phyloP scores from a whole-genome alignment of 2,329 filamentous ascomycete species.

The Fusarium sublunatum region DNA sequence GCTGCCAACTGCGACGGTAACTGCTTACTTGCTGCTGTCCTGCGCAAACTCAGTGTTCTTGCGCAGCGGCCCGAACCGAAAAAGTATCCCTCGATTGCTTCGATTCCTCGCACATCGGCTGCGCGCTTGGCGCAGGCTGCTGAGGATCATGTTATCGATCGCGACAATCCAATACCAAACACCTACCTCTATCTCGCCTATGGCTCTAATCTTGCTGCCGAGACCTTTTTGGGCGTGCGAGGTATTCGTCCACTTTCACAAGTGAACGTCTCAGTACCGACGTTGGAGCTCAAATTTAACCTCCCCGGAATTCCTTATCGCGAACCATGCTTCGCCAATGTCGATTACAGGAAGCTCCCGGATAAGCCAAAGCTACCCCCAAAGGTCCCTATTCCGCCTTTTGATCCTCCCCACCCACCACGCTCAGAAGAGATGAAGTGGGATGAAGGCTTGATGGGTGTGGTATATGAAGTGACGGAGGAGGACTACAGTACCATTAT shows the following conservation, averaged over 20 bases:
- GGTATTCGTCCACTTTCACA: slow-evolving; percentile 85
- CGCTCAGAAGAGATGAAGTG: slow-evolving; percentile 57
- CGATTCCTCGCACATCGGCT: slow-evolving; percentile 49
- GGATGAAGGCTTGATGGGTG: slow-evolving; percentile 87
- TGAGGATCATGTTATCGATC: slow-evolving; percentile 39
- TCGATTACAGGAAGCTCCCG: slow-evolving; percentile 67
- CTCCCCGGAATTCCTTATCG: slow-evolving; percentile 85
- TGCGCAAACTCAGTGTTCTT: slow-evolving; percentile 44
- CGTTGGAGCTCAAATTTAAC: slow-evolving; percentile 83
- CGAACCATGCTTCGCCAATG: slow-evolving; percentile 94
- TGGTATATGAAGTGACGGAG: slow-evolving; percentile 93
- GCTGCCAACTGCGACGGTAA: slow-evolving; percentile 7
- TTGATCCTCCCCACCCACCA: slow-evolving; percentile 42
- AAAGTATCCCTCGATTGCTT: slow-evolving; percentile 47
- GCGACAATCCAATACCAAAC: slow-evolving; percentile 38
- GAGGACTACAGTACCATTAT: slow-evolving; percentile 88
- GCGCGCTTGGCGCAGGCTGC: slow-evolving; percentile 48
- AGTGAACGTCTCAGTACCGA: slow-evolving; percentile 83
- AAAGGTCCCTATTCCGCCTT: slow-evolving; percentile 44
- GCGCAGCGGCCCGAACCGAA: slow-evolving; percentile 33
- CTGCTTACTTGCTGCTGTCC: slow-evolving; percentile 28
- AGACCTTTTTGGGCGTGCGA: slow-evolving; percentile 82
- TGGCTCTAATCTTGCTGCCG: slow-evolving; percentile 85
- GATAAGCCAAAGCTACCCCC: slow-evolving; percentile 52
- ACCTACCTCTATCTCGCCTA: slow-evolving; percentile 88